A percentile compares a stretch with the other conserved stretches of the same genome.
phyloP scores from a whole-genome alignment of 208 protist genomes.

The Trypanosoma congolense region DNA sequence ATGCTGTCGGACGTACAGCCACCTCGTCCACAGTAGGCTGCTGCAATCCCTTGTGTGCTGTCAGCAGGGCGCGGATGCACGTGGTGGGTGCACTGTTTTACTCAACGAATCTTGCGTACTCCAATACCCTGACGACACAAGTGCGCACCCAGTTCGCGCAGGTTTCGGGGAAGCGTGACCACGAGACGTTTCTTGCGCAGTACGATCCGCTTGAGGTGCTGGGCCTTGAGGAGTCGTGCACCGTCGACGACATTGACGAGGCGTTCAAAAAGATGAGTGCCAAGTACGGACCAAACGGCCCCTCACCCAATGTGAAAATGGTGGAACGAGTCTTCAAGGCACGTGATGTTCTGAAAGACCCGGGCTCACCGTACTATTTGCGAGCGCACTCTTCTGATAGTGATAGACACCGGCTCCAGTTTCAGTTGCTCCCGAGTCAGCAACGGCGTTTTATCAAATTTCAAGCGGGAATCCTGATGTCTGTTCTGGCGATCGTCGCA shows the following conservation, averaged over 20 bases:
- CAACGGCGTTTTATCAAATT: slow-evolving; percentile 59
- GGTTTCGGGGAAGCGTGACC: slow-evolving; percentile 69
- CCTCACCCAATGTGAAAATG: slow-evolving; percentile 62
- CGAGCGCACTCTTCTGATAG: slow-evolving; percentile 66
- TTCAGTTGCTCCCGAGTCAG: slow-evolving; percentile 73
- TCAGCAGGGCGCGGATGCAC: not conserved
- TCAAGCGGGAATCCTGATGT: slow-evolving; percentile 58
- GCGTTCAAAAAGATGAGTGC: slow-evolving; percentile 52
- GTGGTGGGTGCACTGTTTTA: not conserved
- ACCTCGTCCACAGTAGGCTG: no score
- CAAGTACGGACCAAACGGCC: slow-evolving; percentile 63
- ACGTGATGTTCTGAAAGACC: slow-evolving; percentile 79
- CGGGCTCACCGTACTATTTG: slow-evolving; percentile 75
- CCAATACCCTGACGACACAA: slow-evolving; percentile 30
- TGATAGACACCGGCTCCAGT: slow-evolving; percentile 74
- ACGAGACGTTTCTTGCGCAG: slow-evolving; percentile 82
- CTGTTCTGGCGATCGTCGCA: slow-evolving; percentile 30
- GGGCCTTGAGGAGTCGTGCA: slow-evolving; percentile 54
- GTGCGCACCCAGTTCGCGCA: slow-evolving; percentile 73
- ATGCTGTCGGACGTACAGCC: no score
- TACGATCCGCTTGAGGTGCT: slow-evolving; percentile 79
- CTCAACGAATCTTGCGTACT: not conserved
- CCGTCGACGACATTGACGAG: slow-evolving; percentile 69
- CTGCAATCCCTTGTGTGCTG: no score
- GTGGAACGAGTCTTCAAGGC: slow-evolving; percentile 71